Conservation (phyloP, 192 early-diverging fungal genomes). For the Coemansia sp. region DNA sequence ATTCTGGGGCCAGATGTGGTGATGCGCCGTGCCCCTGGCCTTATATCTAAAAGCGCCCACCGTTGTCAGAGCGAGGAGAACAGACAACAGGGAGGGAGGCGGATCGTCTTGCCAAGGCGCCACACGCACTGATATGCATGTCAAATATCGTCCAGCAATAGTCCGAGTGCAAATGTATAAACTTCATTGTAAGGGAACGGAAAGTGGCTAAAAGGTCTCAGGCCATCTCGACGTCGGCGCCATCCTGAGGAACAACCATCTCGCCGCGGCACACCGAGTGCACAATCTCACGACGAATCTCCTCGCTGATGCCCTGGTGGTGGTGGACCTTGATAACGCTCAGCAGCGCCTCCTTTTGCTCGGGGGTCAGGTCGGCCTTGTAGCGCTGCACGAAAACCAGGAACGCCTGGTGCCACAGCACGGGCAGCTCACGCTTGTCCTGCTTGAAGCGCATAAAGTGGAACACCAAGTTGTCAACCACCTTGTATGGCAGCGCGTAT, state of each 20-base stretch:
- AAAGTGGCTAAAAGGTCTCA: background rate
- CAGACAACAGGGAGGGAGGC: background rate
- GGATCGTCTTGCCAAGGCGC: background rate
- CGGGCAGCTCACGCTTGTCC: slow-evolving; percentile 81
- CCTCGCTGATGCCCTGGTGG: slow-evolving; percentile 84
- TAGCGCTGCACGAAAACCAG: slow-evolving; percentile 96
- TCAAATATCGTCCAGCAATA: background rate
- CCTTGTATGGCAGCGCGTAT: slow-evolving; percentile 96
- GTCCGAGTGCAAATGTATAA: slow-evolving; percentile 2
- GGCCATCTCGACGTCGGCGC: slow-evolving; percentile 47
- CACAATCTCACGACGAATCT: slow-evolving; percentile 88
- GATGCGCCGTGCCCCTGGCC: background rate
- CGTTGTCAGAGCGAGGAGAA: background rate
- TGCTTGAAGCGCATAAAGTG: slow-evolving; percentile 92
- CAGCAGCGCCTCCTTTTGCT: slow-evolving; percentile 90
- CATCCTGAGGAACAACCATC: slow-evolving; percentile 61
- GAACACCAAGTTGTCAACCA: slow-evolving; percentile 92
- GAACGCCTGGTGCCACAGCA: slow-evolving; percentile 96
- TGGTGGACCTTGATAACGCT: slow-evolving; percentile 75
- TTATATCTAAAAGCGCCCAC: background rate
- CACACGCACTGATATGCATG: background rate
- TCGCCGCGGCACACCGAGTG: slow-evolving; percentile 70
- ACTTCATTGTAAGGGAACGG: background rate
- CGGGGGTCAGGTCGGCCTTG: slow-evolving; percentile 91
- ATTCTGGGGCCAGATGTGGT: background rate